phyloP scores from a whole-genome alignment of 805 yeast species.

The Monosporozyma siamensis region DNA sequence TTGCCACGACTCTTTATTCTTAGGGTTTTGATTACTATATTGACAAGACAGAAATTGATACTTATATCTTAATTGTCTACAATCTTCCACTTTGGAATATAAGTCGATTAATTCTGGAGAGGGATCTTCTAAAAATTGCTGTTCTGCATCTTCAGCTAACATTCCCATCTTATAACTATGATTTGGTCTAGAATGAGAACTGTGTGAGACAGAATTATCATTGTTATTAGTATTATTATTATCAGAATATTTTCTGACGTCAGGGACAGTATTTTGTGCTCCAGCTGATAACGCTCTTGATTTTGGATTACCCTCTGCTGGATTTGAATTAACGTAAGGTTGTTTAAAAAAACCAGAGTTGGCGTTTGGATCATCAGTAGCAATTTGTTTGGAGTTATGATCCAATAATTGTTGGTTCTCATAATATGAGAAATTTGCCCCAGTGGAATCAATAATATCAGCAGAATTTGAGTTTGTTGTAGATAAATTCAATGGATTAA shows the following conservation, averaged over 20 bases:
- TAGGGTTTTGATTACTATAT: slow-evolving; percentile 71
- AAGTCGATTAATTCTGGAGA: slow-evolving; percentile 59
- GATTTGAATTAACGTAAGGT: slow-evolving; percentile 7
- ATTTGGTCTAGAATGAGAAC: neutral
- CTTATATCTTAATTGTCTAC: slow-evolving; percentile 66
- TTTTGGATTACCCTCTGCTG: neutral
- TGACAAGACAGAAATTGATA: slow-evolving; percentile 69
- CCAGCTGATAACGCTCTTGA: slow-evolving; percentile 18
- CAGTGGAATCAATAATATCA: neutral
- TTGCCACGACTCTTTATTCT: slow-evolving; percentile 61
- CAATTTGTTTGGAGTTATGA: slow-evolving; percentile 23
- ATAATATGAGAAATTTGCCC: slow-evolving; percentile 27
- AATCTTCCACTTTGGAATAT: slow-evolving; percentile 50
- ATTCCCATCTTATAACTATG: slow-evolving; percentile 37
- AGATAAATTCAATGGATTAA: neutral
- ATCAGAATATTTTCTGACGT: neutral
- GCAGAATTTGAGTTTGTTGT: neutral
- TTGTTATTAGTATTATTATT: no score
- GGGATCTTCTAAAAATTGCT: slow-evolving; percentile 47
- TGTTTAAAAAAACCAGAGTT: slow-evolving; percentile 13
- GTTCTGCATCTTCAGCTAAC: slow-evolving; percentile 40
- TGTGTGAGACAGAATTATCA: neutral
- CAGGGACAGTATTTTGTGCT: slow-evolving; percentile 22
- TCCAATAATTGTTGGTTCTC: slow-evolving; percentile 27
- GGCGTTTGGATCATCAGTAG: slow-evolving; percentile 21